These are phyloP conservation scores for Globisporangium okanoganense DNA, from an alignment of 352 stramenopile genomes.

Conservation along the genomic window DNA sequence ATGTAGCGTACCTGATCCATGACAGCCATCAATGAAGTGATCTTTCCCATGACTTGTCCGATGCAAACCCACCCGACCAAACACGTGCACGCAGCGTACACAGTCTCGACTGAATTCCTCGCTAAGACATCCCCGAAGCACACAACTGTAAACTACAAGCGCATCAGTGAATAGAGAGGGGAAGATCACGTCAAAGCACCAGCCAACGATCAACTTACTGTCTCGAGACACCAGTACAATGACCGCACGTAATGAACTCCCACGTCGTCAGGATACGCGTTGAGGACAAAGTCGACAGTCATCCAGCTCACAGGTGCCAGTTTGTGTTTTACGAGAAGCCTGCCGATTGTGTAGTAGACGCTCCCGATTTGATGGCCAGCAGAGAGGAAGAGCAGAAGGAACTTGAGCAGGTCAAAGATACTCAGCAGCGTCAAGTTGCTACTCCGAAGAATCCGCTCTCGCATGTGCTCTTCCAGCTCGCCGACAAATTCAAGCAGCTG, in stretches of 20 bases:
- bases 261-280: conserved; percentile 11
- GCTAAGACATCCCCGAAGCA: conserved; percentile 24
- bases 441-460: conserved; percentile 9
- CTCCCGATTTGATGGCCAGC: conserved; percentile 21
- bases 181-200: not conserved
- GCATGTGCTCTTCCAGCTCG: conserved; percentile 16
- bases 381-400: conserved; percentile 23
- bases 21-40: conserved; percentile 22
- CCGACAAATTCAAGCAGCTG: conserved; percentile 17
- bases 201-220: conserved; percentile 7
- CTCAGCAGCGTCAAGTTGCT: conserved; percentile 9
- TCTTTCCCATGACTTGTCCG: conserved; percentile 22
- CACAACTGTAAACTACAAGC: conserved; percentile 23
- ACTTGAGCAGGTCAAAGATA: conserved; percentile 25
- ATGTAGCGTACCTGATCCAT: conserved; percentile 16
- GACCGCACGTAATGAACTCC: conserved; percentile 20
- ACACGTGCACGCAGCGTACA: conserved; percentile 16
- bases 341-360: conserved; percentile 21
- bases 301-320: conserved; percentile 19
- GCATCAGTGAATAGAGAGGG: not conserved
- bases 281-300: conserved; percentile 16
- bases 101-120: conserved; percentile 18
- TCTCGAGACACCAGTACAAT: conserved; percentile 25
- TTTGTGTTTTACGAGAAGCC: conserved; percentile 16
- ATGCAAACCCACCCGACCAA: conserved; percentile 26